Conservation (phyloP, 306 rosid genomes). For the Dalbergia oliveri region DNA sequence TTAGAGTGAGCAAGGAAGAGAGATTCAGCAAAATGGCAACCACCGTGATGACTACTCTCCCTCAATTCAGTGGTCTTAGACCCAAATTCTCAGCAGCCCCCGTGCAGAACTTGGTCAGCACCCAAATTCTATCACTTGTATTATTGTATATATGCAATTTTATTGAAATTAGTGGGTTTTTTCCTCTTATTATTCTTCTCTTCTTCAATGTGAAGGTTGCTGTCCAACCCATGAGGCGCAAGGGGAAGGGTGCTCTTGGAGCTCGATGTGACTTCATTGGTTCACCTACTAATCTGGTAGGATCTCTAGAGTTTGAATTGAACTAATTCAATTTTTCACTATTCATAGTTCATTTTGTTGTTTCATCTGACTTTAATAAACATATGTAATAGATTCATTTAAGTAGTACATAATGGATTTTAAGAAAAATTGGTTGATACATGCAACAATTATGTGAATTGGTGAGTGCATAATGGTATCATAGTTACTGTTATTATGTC, state of each 20-base stretch:
- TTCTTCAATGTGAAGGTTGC: conserved; percentile 59
- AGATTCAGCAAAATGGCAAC: conserved; percentile 67
- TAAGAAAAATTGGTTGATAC: not conserved
- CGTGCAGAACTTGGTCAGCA: conserved; percentile 65
- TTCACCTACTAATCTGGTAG: conserved; percentile 90
- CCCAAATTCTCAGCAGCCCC: conserved; percentile 66
- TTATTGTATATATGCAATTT: not conserved
- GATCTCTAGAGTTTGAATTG: not conserved
- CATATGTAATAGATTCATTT: not conserved
- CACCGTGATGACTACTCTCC: conserved; percentile 70
- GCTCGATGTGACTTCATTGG: conserved; percentile 90
- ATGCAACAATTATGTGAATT: not conserved
- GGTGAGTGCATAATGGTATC: not conserved
- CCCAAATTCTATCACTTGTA: no score
- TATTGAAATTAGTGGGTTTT: not conserved
- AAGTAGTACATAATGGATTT: not conserved
- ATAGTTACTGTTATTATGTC: not conserved
- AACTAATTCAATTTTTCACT: not conserved
- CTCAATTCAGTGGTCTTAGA: conserved; percentile 84
- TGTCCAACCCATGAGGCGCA: conserved; percentile 72
- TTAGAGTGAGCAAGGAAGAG: not conserved
- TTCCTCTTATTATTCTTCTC: not conserved
- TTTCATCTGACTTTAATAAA: not conserved
- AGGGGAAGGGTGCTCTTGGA: conserved; percentile 83
- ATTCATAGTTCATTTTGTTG: not conserved